Evolutionary conservation across 1,284 basidiomycete genomes (phyloP), one percentile per base, ranked within the genome.

Genomic region (Ustilago shanxiensis): DNA sequence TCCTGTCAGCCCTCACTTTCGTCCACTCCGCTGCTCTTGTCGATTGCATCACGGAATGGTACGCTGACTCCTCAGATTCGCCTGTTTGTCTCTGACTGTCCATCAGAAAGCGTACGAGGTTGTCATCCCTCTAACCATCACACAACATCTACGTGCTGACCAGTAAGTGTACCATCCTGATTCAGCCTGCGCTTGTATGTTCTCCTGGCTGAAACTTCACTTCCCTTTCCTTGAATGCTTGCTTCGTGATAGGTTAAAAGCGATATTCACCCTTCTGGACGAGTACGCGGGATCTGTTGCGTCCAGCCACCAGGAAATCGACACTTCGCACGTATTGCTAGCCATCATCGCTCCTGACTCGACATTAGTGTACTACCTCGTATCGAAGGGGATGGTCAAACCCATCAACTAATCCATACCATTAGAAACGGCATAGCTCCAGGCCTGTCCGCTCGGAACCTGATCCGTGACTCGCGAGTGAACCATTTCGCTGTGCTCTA

Each of bases 311-410:
- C 44, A 69, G 24, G 35, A 66, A 11, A 6, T 65, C 54, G 58
- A 70, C 51, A 73, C 70, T 2, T 54, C 59, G 16, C 80, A 81
- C 51, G 37, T 84, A 2, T 57, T 84, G 2, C 73, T 85, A 9
- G 80, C 83, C 16, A 77, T 85, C 64, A 81, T 82, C 29, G 81
- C 83, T 7, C 66, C 66, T 7, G 83, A 85, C 49, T 72, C 80
- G 2, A 83, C 83, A 20, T 70, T 85, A 3, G 83, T 85, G 9
- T 85, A 85, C 66, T 85, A 85, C 39, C 65, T 71, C 22, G 60
- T 85, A 39, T 81, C 83, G 9, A 39, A 79, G 29, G 83, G 82
- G 16, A 60, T 85, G 63, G 79, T 83, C 58, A 85, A 85, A 63
- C 83, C 83, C 0, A 71, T 84, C 60, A 85, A 85, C 49, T 85